phyloP scores from a whole-genome alignment of 495 filamentous ascomycete genomes.

The Trichoderma reesei region DNA sequence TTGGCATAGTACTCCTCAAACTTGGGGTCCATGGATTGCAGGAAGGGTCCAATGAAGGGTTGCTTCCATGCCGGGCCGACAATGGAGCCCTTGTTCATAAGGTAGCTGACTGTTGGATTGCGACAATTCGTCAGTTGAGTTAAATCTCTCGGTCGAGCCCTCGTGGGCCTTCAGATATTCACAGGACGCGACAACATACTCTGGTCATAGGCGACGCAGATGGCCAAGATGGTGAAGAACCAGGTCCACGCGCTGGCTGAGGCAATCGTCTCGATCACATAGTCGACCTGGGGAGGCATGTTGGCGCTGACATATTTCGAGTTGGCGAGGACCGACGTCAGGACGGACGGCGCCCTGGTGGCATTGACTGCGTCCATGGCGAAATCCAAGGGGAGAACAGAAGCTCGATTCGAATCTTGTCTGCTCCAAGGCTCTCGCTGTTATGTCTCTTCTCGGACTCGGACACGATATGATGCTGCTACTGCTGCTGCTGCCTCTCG shows the following conservation, averaged over 20 bases:
- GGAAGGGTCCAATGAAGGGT: conserved; percentile 93
- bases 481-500: no score
- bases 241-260: conserved; percentile 55
- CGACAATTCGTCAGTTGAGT: not conserved
- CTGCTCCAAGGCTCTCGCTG: no score
- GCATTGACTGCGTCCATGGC: conserved; percentile 11
- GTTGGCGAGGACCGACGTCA: conserved; percentile 68
- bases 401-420: no score
- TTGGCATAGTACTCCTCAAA: conserved; percentile 85
- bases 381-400: not conserved
- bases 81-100: conserved; percentile 78
- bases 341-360: conserved; percentile 53
- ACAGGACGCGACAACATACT: conserved; percentile 40
- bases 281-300: conserved; percentile 35
- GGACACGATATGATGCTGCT: not conserved
- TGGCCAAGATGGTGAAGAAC: conserved; percentile 52
- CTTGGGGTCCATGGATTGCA: conserved; percentile 83
- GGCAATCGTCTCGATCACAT: conserved; percentile 32
- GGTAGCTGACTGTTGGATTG: conserved; percentile 58
- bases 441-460: not conserved
- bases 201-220: conserved; percentile 78
- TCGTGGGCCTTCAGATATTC: no score
- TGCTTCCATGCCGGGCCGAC: conserved; percentile 74
- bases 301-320: conserved; percentile 40
- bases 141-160: not conserved